Evolutionary conservation across 371 early-diverging fungal genomes (phyloP), one percentile per base, ranked within the genome.

Genomic region (Lichtheimia ramosa): DNA sequence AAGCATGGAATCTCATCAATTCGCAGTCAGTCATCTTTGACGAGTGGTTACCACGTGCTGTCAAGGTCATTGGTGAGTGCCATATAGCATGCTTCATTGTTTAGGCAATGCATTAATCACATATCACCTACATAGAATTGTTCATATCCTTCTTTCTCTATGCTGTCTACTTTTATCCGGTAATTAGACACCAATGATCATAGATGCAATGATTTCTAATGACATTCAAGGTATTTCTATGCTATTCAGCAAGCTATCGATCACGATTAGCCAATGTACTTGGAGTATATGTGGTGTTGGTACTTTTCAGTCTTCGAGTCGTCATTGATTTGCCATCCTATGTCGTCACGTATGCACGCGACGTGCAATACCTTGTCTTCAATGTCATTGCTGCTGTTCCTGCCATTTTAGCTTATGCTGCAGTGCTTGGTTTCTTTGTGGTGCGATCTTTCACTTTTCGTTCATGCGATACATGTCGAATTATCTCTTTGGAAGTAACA

Each of bases 81-180:
- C 34, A 21, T 3, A 43, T 5, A 24, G 13, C n/a, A 2, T 40
- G 13, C 16, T 21, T 48, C 4, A 24, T 0, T 51, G 39, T 52
- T n/a, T 28, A 24, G 20, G 21, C 8, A 8, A 41, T 14, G n/a
- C 14, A 28, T 16, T 52, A 10, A 42, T 34, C 43, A 8, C 2
- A 42, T 39, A n/a, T 14, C 15, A 54, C 4, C n/a, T n/a, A n/a
- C n/a, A n/a, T 25, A 81, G 81, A 77, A 34, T 48, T 81, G 10
- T 81, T 81, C 52, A 60, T 81, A 3, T 73, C 81, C 0, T 81
- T 81, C 54, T 75, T 81, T n/a, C 39, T 81, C 5, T 75, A 77
- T 53, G 81, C 78, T n/a, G 75, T 75, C 0, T 74, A 75, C 43
- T 77, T 81, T 53, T 81, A 81, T 51, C 81, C 81, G 2, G 76